These are phyloP conservation scores for Microsporum audouinii DNA, from an alignment of 2,329 filamentous ascomycete genomes.

Conservation along the genomic window DNA sequence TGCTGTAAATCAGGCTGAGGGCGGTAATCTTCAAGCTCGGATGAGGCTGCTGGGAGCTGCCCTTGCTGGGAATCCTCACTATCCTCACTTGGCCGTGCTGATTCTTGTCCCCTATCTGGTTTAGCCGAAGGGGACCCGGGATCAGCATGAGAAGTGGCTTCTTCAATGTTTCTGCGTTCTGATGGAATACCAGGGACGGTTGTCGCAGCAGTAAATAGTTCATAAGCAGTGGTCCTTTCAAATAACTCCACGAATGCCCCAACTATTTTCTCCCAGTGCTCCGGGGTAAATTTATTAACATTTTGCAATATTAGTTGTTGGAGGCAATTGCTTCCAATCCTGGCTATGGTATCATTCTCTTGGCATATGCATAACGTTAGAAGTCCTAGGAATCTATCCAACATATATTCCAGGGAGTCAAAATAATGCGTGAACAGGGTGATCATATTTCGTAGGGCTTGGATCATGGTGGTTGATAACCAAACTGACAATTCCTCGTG, in stretches of 20 bases:
- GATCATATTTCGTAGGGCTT: slow-evolving; percentile 96
- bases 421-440: slow-evolving; percentile 98
- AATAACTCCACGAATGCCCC: slow-evolving; percentile 94
- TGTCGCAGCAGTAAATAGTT: slow-evolving; percentile 77
- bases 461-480: slow-evolving; percentile 98
- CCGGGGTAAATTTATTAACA: slow-evolving; percentile 74
- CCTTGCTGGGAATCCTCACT: slow-evolving; percentile 19
- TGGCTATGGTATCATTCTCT: slow-evolving; percentile 95
- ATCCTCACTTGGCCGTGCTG: slow-evolving; percentile 9
- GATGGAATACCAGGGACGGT: slow-evolving; percentile 30
- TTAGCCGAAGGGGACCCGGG: slow-evolving; percentile 11
- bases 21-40: slow-evolving; percentile 73
- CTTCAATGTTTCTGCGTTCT: slow-evolving; percentile 21
- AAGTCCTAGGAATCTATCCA: slow-evolving; percentile 91
- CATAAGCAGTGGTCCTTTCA: slow-evolving; percentile 83
- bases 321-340: slow-evolving; percentile 95
- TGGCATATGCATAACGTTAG: slow-evolving; percentile 95
- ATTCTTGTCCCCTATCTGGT: slow-evolving; percentile 23
- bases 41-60: slow-evolving; percentile 23
- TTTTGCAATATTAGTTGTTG: slow-evolving; percentile 96
- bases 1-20: slow-evolving; percentile 66
- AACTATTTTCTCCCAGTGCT: slow-evolving; percentile 91
- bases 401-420: slow-evolving; percentile 89
- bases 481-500: slow-evolving; percentile 97
- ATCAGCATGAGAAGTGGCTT: slow-evolving; percentile 17